Evolutionary conservation across 192 early-diverging fungal species (phyloP), one percentile per base, ranked within the genome.

Genomic region (Entophlyctis helioformis): DNA sequence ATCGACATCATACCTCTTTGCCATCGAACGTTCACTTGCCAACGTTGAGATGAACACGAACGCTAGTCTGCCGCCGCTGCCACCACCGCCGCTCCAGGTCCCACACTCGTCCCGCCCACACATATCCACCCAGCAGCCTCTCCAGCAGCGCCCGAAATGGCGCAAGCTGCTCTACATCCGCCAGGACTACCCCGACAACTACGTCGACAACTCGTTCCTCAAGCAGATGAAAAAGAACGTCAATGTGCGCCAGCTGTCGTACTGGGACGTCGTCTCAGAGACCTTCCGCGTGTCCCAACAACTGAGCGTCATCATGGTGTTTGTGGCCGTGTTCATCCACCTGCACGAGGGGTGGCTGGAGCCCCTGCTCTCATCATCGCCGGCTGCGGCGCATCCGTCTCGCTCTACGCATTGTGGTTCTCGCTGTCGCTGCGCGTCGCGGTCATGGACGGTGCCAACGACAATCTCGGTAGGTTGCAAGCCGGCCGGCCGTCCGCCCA

Each of bases 181-280:
- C 44, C 91, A 95, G 56, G 78, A 80, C 31, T 92, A 82, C 44
- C 82, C 88, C 5, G 92, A 96, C 57, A 87, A 92, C 59, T 86
- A 92, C 60, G 87, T 92, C 1, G 90, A 92, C 51, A 67, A 70
- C 26, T 81, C 85, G 2, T 96, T 96, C 54, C 53, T 96, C 36
- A 79, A 83, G 55, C 74, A 84, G 51, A 64, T 96, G 48, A 83
- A 87, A 53, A 86, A 86, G 62, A 96, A 94, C 63, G 85, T 79
- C 81, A 91, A 92, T 41, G 81, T 96, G 35, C 73, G 80, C 43
- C 64, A 71, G 42, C 87, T 87, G 50, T 74, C 83, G 55, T 92
- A 91, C 53, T 86, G 83, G 74, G 67, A 70, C 1, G 73, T 89
- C 13, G 56, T 47, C 8, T 21, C 29, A 36, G 4, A 42, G 43